Evolutionary conservation across 345 rosid species (phyloP).

Genomic region (Cochlearia excelsa): DNA sequence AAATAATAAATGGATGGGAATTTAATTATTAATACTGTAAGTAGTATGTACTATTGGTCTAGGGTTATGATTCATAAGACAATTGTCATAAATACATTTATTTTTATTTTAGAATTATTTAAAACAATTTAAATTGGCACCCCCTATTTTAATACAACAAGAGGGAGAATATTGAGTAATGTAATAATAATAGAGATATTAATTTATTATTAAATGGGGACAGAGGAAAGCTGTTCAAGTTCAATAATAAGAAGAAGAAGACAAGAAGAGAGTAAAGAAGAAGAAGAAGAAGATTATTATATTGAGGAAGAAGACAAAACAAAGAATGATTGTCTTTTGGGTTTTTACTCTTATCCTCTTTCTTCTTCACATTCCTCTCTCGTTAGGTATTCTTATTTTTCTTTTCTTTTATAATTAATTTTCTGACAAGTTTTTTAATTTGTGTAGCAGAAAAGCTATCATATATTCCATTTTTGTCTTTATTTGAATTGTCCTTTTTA

Average conservation of each 20-base stretch:
- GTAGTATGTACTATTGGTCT: constrained; percentile 37
- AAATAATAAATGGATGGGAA: constrained; percentile 31
- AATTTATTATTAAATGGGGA: not conserved
- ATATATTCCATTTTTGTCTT: constrained; percentile 21
- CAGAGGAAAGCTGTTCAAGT: constrained; percentile 36
- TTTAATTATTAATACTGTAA: constrained; percentile 33
- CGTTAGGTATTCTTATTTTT: constrained; percentile 18
- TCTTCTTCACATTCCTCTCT: constrained; percentile 31
- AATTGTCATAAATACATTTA: constrained; percentile 32
- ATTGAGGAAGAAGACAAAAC: constrained; percentile 10
- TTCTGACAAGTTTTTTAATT: constrained; percentile 32
- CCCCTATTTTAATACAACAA: constrained; percentile 14
- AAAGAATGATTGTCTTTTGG: constrained; percentile 40
- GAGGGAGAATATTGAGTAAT: not conserved
- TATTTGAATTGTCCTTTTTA: constrained; percentile 25
- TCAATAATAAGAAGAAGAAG: constrained; percentile 34
- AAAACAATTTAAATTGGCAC: not conserved
- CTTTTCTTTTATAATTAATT: not conserved
- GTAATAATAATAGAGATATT: not conserved
- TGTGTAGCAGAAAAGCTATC: constrained; percentile 22
- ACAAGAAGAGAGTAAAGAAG: constrained; percentile 35
- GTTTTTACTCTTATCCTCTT: constrained; percentile 33
- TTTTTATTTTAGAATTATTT: not conserved
- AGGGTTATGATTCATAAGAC: constrained; percentile 40
- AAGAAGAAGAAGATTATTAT: constrained; percentile 32